Evolutionary conservation across 2,329 filamentous ascomycete genomes (phyloP).

Genomic region (Ascochyta koolunga): DNA sequence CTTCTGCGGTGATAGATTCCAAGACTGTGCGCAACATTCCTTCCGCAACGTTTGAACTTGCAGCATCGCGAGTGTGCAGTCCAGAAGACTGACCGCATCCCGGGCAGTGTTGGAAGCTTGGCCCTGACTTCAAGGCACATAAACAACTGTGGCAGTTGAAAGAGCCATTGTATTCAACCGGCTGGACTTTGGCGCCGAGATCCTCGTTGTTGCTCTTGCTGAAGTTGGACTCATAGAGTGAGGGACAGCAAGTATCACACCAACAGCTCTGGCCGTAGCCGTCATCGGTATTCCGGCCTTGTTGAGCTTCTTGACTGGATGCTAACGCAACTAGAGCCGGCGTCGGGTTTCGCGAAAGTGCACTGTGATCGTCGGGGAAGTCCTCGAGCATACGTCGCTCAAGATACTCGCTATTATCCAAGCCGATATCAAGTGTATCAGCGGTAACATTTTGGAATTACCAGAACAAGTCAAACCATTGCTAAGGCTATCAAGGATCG

Average conservation of each 20-base stretch:
- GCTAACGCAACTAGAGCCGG: background rate
- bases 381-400: constrained; percentile 8
- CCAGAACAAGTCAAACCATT: background rate
- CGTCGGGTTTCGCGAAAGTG: background rate
- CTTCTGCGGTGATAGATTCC: background rate
- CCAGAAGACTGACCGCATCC: no score
- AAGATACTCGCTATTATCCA: background rate
- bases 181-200: no score
- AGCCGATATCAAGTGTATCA: background rate
- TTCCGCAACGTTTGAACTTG: background rate
- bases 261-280: no score
- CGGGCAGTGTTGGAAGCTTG: no score
- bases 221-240: no score
- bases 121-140: no score
- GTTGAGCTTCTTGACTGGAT: background rate
- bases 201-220: no score
- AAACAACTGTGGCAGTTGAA: no score
- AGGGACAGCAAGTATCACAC: no score
- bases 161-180: no score
- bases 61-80: background rate
- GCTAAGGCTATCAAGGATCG: background rate
- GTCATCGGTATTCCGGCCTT: background rate
- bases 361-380: background rate
- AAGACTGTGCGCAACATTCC: background rate
- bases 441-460: background rate